Percentiles rank a stretch among this genome's conserved stretches.
phyloP scores from a whole-genome alignment of 257 asterid genomes.

The Solanum neorickii region DNA sequence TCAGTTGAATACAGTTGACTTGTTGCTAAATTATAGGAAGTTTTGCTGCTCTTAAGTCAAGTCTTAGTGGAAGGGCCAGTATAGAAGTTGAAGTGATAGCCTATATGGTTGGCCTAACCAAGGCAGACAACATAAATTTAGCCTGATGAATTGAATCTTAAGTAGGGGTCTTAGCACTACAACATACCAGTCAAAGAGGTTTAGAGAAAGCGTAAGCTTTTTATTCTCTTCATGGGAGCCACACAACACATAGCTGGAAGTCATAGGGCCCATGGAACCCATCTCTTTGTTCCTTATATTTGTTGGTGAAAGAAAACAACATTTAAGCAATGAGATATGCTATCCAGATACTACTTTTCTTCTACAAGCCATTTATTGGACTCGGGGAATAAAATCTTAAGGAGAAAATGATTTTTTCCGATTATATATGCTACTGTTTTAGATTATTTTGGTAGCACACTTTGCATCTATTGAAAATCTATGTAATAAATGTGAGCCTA shows the following conservation, averaged over 20 bases:
- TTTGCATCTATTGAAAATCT: not conserved
- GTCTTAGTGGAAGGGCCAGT: not conserved
- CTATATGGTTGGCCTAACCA: not conserved
- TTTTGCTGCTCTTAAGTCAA: not conserved
- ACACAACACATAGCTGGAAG: not conserved
- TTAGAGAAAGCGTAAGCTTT: not conserved
- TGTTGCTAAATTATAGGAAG: not conserved
- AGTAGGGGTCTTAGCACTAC: not conserved
- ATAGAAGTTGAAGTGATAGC: not conserved
- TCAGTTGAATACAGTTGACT: not conserved
- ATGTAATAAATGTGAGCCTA: not conserved
- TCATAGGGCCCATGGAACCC: not conserved
- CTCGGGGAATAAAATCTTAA: not conserved
- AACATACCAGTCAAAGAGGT: not conserved
- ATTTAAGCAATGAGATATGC: not conserved
- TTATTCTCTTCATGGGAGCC: not conserved
- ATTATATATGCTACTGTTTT: not conserved
- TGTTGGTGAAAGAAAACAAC: not conserved
- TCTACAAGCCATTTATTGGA: not conserved
- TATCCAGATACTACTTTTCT: not conserved
- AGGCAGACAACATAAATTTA: not conserved
- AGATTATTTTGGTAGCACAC: not conserved
- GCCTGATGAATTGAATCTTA: not conserved
- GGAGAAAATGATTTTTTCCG: not conserved
- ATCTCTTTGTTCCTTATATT: not conserved